These are phyloP conservation scores for Pythium insidiosum DNA, from an alignment of 352 stramenopile species.

Conservation along the genomic window DNA sequence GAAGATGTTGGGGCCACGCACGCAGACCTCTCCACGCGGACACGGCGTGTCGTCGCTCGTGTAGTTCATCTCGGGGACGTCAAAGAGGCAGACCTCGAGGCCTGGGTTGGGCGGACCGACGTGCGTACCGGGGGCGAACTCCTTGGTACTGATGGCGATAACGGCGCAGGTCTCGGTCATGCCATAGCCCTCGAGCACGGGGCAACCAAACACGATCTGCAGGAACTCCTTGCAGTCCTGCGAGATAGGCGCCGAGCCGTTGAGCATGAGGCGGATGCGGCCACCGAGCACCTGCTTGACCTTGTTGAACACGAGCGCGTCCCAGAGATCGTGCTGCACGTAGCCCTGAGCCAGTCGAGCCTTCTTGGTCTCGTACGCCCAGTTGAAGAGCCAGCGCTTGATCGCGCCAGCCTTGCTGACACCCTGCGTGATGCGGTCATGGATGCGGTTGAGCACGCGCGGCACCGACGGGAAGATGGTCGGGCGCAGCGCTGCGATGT, in stretches of 20 bases:
- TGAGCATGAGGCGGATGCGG: conserved; percentile 87
- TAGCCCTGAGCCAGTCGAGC: conserved; percentile 14
- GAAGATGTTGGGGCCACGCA: conserved; percentile 79
- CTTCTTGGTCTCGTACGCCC: conserved; percentile 37
- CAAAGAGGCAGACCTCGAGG: conserved; percentile 88
- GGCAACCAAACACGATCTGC: conserved; percentile 86
- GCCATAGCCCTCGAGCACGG: conserved; percentile 93
- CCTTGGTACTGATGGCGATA: conserved; percentile 27
- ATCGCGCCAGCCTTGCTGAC: conserved; percentile 16
- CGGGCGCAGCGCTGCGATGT: conserved; percentile 79
- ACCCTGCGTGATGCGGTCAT: conserved; percentile 83
- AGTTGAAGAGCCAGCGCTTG: conserved; percentile 28
- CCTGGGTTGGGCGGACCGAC: conserved; percentile 84
- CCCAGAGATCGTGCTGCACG: conserved; percentile 83
- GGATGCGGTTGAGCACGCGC: conserved; percentile 91
- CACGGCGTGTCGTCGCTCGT: conserved; percentile 35
- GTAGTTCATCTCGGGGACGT: conserved; percentile 97
- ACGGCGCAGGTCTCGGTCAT: conserved; percentile 82
- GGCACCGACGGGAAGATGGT: conserved; percentile 89
- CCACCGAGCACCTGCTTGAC: conserved; percentile 89
- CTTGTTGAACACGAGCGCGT: conserved; percentile 94
- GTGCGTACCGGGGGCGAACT: conserved; percentile 65
- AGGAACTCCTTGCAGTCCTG: conserved; percentile 93
- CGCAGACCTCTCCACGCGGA: conserved; percentile 81
- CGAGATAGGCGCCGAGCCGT: conserved; percentile 89